phyloP scores from a whole-genome alignment of 768 basidiomycete genomes.

The Naganishia kalamii region DNA sequence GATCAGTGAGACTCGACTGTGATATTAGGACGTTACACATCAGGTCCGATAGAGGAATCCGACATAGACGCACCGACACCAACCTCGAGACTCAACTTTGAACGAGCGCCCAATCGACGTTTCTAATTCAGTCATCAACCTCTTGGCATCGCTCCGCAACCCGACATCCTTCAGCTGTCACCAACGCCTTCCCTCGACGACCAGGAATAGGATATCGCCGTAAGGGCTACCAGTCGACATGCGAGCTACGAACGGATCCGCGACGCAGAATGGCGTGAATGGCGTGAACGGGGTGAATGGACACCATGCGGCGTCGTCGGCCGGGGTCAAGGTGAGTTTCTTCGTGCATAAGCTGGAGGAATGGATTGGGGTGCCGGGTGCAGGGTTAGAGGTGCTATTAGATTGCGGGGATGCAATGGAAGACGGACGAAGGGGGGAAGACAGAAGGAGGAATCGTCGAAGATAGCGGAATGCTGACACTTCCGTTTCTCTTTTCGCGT shows the following conservation, averaged over 20 bases:
- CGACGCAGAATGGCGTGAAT: background rate
- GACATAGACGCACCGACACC: no score
- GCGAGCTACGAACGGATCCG: conserved; percentile 4
- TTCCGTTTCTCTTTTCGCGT: background rate
- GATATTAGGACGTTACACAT: no score
- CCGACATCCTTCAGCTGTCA: no score
- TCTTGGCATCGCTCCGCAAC: no score
- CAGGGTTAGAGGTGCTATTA: background rate
- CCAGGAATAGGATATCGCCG: no score
- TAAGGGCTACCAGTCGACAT: background rate
- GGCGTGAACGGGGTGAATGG: background rate
- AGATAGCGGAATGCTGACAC: background rate
- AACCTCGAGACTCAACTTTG: no score
- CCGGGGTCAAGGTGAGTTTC: conserved; percentile 6
- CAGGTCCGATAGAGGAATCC: no score
- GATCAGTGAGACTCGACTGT: no score
- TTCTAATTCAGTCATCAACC: no score
- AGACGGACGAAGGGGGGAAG: background rate
- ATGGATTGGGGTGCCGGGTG: background rate
- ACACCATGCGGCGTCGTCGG: background rate
- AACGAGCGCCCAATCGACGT: no score
- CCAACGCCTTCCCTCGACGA: no score
- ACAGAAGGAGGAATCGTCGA: background rate
- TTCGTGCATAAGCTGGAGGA: no score
- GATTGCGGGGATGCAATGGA: background rate